Percentiles rank a stretch among this genome's conserved stretches.
Conservation (phyloP, 78 protist genomes). For the Dictyostelium intermedium region DNA sequence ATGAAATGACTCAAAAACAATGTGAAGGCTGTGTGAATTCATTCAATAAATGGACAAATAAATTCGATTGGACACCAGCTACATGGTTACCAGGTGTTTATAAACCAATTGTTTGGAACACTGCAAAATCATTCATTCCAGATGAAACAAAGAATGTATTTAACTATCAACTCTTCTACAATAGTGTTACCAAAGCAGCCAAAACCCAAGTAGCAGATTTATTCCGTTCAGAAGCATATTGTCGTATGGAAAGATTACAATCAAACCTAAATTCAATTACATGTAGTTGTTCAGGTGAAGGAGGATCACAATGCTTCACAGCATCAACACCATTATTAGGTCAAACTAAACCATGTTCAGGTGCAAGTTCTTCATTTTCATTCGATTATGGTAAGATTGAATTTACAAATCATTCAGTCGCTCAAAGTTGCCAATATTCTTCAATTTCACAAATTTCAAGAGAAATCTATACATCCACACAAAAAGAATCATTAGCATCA, state of each 20-base stretch:
- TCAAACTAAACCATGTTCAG: conserved; percentile 29
- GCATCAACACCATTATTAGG: conserved; percentile 4
- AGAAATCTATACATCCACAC: conserved; percentile 11
- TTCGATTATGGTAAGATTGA: conserved; percentile 15
- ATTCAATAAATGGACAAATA: not conserved
- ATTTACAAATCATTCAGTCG: not conserved
- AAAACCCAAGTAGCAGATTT: not conserved
- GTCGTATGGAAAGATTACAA: not conserved
- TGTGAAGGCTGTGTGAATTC: not conserved
- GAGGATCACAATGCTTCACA: not conserved
- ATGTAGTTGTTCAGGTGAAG: conserved; percentile 14
- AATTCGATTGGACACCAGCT: conserved; percentile 21
- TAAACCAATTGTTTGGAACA: not conserved
- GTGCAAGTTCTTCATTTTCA: not conserved
- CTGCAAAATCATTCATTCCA: not conserved
- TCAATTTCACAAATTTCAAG: not conserved
- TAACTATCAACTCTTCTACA: not conserved
- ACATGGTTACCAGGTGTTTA: conserved; percentile 35
- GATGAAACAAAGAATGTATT: not conserved
- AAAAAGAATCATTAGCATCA: not conserved
- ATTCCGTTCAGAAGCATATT: conserved; percentile 26
- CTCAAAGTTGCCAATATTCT: not conserved
- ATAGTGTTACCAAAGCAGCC: not conserved
- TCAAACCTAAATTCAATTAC: conserved; percentile 24
- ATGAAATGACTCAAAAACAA: not conserved